phyloP scores from a whole-genome alignment of 1,284 basidiomycete genomes.

The Ceratobasidium sp. region DNA sequence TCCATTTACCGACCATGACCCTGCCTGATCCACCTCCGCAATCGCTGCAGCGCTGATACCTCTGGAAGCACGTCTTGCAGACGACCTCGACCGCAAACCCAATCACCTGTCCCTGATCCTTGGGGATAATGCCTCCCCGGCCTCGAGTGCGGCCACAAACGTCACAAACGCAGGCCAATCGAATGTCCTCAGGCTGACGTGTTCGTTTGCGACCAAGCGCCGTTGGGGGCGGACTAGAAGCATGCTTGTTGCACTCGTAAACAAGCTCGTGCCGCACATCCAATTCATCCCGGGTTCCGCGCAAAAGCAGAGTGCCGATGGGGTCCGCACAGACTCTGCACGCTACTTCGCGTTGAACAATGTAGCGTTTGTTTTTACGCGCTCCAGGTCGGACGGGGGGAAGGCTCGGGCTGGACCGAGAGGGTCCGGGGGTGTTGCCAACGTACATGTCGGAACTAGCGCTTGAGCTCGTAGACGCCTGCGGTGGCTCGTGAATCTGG shows the following conservation, averaged over 20 bases:
- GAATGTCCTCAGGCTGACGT: conserved; percentile 45
- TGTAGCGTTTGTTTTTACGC: conserved; percentile 40
- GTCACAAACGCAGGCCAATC: conserved; percentile 45
- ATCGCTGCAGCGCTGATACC: conserved; percentile 46
- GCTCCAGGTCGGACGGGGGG: conserved; percentile 34
- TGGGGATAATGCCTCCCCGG: conserved; percentile 44
- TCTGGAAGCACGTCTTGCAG: conserved; percentile 42
- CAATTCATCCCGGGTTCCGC: conserved; percentile 45
- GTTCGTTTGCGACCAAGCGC: conserved; percentile 42
- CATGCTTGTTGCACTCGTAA: conserved; percentile 44
- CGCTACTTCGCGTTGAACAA: conserved; percentile 29
- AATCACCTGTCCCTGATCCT: conserved; percentile 35
- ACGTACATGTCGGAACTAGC: conserved; percentile 33
- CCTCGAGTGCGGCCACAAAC: conserved; percentile 46
- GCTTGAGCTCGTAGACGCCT: conserved; percentile 37
- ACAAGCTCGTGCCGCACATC: conserved; percentile 41
- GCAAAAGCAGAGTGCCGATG: conserved; percentile 44
- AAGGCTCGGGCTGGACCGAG: conserved; percentile 30
- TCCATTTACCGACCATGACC: conserved; percentile 46
- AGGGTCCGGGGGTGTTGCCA: conserved; percentile 5
- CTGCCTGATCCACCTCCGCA: conserved; percentile 46
- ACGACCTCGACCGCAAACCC: conserved; percentile 45
- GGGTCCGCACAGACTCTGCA: conserved; percentile 40
- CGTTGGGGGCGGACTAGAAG: conserved; percentile 31
- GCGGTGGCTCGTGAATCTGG: conserved; percentile 23